Conservation (phyloP, 2,329 filamentous ascomycete species). For the Aotearoamyces nothofagi region DNA sequence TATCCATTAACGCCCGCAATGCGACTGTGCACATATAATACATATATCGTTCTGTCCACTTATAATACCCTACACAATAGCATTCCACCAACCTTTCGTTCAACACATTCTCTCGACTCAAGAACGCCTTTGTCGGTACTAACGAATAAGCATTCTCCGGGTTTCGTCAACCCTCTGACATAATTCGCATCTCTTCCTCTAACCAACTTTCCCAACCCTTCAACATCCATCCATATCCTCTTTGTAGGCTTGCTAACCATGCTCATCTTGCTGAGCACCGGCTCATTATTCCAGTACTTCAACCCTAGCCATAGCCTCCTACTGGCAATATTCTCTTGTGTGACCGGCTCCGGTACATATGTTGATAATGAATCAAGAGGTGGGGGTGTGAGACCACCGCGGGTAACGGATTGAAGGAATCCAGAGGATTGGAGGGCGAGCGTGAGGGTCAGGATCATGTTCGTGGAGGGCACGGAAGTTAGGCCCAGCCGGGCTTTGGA, state of each 20-base stretch:
- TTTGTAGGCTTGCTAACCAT: slow-evolving; percentile 55
- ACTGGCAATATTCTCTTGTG: slow-evolving; percentile 42
- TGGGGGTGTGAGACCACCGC: slow-evolving; percentile 43
- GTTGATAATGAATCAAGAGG: slow-evolving; percentile 30
- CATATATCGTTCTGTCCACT: slow-evolving; percentile 4
- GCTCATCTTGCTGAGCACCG: slow-evolving; percentile 47
- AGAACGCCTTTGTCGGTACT: slow-evolving; percentile 52
- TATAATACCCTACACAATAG: slow-evolving; percentile 45
- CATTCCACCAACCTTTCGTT: slow-evolving; percentile 53
- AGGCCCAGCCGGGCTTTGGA: slow-evolving; percentile 53
- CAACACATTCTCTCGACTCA: slow-evolving; percentile 55
- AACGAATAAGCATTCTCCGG: slow-evolving; percentile 55
- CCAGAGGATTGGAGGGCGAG: slow-evolving; percentile 54
- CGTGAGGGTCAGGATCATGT: slow-evolving; percentile 46
- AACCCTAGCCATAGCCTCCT: slow-evolving; percentile 55
- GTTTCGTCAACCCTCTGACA: slow-evolving; percentile 46
- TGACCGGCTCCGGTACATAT: slow-evolving; percentile 32
- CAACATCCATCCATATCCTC: slow-evolving; percentile 44
- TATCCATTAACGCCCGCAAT: too few species aligned
- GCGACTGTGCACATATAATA: neutral
- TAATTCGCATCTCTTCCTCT: slow-evolving; percentile 40
- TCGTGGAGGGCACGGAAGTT: slow-evolving; percentile 53
- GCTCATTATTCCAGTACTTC: slow-evolving; percentile 60
- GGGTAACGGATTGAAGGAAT: slow-evolving; percentile 52
- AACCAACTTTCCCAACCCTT: slow-evolving; percentile 39